Evolutionary conservation across 495 filamentous ascomycete species (phyloP).

Genomic region (Penicillium mononematosum): DNA sequence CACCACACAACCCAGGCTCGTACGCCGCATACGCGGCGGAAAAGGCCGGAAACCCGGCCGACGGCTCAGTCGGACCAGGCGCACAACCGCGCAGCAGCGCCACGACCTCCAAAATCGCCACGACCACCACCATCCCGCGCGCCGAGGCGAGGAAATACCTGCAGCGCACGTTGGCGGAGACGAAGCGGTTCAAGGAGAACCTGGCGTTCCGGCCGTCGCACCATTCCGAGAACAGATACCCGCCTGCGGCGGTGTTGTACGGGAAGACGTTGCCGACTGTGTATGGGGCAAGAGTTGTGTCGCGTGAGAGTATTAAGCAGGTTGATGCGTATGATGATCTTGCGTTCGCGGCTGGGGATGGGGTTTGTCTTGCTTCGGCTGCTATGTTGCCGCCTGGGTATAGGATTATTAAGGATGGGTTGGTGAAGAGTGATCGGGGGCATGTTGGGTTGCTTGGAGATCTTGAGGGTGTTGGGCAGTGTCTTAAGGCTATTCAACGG

Average conservation of each 20-base stretch:
- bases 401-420: constrained; percentile 63
- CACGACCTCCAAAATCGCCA: constrained; percentile 35
- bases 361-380: constrained; percentile 80
- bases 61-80: constrained; percentile 42
- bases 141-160: constrained; percentile 69
- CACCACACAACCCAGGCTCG: constrained; percentile 14
- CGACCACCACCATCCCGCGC: constrained; percentile 49
- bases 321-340: constrained; percentile 84
- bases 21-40: constrained; percentile 16
- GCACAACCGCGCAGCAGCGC: constrained; percentile 29
- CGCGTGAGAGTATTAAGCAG: constrained; percentile 65
- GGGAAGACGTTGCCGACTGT: constrained; percentile 85
- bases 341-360: constrained; percentile 83
- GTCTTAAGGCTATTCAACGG: constrained; percentile 61
- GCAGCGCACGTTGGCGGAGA: constrained; percentile 67
- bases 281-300: constrained; percentile 69
- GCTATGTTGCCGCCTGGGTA: constrained; percentile 87
- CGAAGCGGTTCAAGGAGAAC: constrained; percentile 70
- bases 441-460: constrained; percentile 87
- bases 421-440: constrained; percentile 76
- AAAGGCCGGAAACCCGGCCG: constrained; percentile 23
- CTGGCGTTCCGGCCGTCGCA: constrained; percentile 60
- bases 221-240: constrained; percentile 67
- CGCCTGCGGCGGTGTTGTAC: constrained; percentile 82
- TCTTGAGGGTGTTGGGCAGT: constrained; percentile 75